These are phyloP conservation scores for Flagelloscypha sp. DNA, from an alignment of 768 basidiomycete species.

Conservation along the genomic window DNA sequence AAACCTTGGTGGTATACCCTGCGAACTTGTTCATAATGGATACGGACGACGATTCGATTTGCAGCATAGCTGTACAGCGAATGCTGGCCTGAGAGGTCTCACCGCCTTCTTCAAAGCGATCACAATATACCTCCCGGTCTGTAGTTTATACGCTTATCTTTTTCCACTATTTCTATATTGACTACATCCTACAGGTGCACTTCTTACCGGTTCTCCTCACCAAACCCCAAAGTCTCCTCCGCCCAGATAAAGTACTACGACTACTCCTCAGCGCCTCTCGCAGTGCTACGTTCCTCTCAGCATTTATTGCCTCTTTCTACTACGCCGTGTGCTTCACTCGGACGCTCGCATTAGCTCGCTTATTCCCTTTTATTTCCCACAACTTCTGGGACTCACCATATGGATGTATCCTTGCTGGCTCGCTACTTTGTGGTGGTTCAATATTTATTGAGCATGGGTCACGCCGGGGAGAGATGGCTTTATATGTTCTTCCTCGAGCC, in stretches of 20 bases:
- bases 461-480: constrained; percentile 68
- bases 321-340: constrained; percentile 61
- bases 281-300: constrained; percentile 64
- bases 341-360: constrained; percentile 52
- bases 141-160: constrained; percentile 16
- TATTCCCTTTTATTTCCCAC: constrained; percentile 62
- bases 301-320: constrained; percentile 68
- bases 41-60: constrained; percentile 39
- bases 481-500: constrained; percentile 71
- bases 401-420: constrained; percentile 59
- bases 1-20: constrained; percentile 65
- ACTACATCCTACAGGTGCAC: constrained; percentile 51
- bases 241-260: constrained; percentile 30
- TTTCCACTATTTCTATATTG: constrained; percentile 2
- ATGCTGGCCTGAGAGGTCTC: constrained; percentile 43
- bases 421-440: constrained; percentile 62
- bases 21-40: constrained; percentile 64
- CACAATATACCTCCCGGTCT: constrained; percentile 63
- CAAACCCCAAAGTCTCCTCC: constrained; percentile 44
- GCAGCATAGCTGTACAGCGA: constrained; percentile 50
- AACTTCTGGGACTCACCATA: constrained; percentile 75
- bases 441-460: constrained; percentile 72
- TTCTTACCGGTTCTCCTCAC: constrained; percentile 58
- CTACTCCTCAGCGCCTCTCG: constrained; percentile 46
- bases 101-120: constrained; percentile 57